phyloP scores from a whole-genome alignment of 2,329 filamentous ascomycete species.

The Aspergillus tubingensis region DNA sequence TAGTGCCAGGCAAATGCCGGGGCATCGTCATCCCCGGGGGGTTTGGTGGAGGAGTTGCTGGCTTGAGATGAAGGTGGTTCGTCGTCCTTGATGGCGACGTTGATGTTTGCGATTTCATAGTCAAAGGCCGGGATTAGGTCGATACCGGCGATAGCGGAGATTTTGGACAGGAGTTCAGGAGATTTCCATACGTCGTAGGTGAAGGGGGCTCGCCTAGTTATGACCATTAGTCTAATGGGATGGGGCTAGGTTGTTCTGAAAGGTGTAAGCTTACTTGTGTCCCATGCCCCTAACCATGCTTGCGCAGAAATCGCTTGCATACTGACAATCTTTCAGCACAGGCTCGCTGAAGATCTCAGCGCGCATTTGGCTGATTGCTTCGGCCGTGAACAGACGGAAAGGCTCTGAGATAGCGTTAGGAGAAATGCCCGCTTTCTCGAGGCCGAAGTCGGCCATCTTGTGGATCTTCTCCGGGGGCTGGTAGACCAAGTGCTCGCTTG shows the following conservation, averaged over 20 bases:
- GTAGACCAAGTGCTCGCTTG: neutral
- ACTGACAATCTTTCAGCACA: constrained; percentile 58
- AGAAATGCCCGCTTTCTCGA: neutral
- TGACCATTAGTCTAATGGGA: constrained; percentile 2
- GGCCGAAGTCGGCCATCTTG: neutral
- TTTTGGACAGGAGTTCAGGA: constrained; percentile 54
- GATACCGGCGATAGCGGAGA: constrained; percentile 60
- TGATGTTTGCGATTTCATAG: constrained; percentile 62
- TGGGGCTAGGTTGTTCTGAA: too few relatives aligned
- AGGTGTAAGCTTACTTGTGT: constrained; percentile 48
- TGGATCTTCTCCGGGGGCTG: neutral
- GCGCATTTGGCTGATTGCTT: neutral
- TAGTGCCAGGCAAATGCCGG: constrained; percentile 13
- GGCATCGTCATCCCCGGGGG: neutral
- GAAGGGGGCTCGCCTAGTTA: constrained; percentile 59
- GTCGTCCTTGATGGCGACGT: constrained; percentile 48
- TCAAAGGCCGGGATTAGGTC: constrained; percentile 60
- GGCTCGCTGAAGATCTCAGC: constrained; percentile 58
- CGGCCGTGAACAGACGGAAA: neutral
- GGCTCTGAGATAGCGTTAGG: neutral
- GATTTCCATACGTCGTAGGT: constrained; percentile 61
- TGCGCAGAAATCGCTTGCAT: constrained; percentile 57
- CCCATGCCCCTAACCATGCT: constrained; percentile 56
- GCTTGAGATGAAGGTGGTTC: too few relatives aligned
- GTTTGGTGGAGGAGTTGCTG: neutral